Evolutionary conservation across 2,329 filamentous ascomycete genomes (phyloP).

Genomic region (Penicillium thymicola): DNA sequence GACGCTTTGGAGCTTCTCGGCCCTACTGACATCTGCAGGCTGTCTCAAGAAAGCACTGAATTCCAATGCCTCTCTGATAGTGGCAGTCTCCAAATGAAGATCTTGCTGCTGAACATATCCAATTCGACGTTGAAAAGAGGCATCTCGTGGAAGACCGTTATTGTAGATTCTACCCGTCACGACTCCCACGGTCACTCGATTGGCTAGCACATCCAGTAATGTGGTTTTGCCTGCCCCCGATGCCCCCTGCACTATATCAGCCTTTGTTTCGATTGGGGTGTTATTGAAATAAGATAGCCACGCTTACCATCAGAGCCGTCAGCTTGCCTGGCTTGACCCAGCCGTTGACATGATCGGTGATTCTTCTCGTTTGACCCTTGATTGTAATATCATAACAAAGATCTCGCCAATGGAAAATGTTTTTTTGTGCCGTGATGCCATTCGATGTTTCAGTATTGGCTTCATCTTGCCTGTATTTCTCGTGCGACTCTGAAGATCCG

Average conservation of each 20-base stretch:
- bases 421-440: slow-evolving; percentile 26
- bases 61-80: slow-evolving; percentile 78
- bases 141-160: slow-evolving; percentile 56
- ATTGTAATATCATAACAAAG: slow-evolving; percentile 54
- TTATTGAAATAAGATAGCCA: background rate
- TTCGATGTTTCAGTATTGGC: background rate
- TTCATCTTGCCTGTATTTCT: background rate
- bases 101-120: slow-evolving; percentile 69
- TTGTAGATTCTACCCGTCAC: slow-evolving; percentile 66
- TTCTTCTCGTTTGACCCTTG: slow-evolving; percentile 48
- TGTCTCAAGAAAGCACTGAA: slow-evolving; percentile 84
- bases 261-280: background rate
- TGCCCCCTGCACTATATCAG: slow-evolving; percentile 44
- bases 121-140: slow-evolving; percentile 60
- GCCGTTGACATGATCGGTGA: slow-evolving; percentile 54
- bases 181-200: slow-evolving; percentile 60
- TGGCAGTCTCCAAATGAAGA: slow-evolving; percentile 76
- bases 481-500: background rate
- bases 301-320: slow-evolving; percentile 50
- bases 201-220: slow-evolving; percentile 56
- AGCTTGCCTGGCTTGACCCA: slow-evolving; percentile 57
- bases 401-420: slow-evolving; percentile 52
- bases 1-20: background rate
- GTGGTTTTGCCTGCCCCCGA: slow-evolving; percentile 62
- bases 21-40: slow-evolving; percentile 64